A percentile compares a stretch with the other conserved stretches of the same genome.
Evolutionary conservation across 2,329 filamentous ascomycete species (phyloP).

Genomic region (Colletotrichum brevisporum): DNA sequence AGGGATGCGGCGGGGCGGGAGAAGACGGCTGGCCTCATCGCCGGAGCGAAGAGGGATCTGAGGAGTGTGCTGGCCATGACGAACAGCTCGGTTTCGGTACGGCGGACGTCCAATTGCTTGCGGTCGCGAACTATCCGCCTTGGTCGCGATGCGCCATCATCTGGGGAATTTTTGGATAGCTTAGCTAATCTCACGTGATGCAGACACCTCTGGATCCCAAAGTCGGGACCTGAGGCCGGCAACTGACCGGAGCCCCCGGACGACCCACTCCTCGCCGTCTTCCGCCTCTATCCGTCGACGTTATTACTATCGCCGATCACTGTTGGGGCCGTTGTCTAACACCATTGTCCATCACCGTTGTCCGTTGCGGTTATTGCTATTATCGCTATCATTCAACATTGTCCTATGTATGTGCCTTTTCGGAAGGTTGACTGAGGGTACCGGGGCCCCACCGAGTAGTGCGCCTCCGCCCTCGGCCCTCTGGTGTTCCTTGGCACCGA

Average conservation of each 20-base stretch:
- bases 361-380: too few relatives aligned
- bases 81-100: conserved; percentile 2
- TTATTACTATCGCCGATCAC: too few relatives aligned
- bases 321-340: too few relatives aligned
- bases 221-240: conserved; percentile 6
- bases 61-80: conserved; percentile 53
- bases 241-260: conserved; percentile 29
- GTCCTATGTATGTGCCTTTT: too few relatives aligned
- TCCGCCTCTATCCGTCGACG: too few relatives aligned
- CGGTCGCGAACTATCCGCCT: conserved; percentile 9
- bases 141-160: conserved; percentile 11
- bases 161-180: conserved; percentile 25
- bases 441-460: too few relatives aligned
- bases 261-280: conserved; percentile 16
- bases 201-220: background rate
- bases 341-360: too few relatives aligned
- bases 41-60: conserved; percentile 50
- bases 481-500: conserved; percentile 11
- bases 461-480: conserved; percentile 1
- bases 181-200: conserved; percentile 29
- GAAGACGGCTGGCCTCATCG: conserved; percentile 44
- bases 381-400: too few relatives aligned
- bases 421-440: too few relatives aligned
- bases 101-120: conserved; percentile 28
- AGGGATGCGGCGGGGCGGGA: conserved; percentile 35